Evolutionary conservation across 208 protist species (phyloP), one percentile per base, ranked within the genome.

Genomic region (Zelonia costaricensis): DNA sequence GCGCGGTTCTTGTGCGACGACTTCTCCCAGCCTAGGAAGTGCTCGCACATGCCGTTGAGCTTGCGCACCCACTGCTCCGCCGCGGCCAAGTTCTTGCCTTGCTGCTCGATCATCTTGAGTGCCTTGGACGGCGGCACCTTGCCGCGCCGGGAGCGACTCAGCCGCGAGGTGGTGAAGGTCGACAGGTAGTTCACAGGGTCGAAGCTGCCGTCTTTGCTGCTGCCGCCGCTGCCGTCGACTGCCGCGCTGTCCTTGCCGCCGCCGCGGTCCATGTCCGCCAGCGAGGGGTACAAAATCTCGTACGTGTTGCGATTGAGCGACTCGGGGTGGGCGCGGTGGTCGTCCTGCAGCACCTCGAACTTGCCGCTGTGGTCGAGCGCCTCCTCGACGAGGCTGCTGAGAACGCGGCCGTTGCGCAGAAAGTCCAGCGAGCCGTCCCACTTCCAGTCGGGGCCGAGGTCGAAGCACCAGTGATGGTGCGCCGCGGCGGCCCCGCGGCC

Each of bases 31-130:
- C 59, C 64, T 12, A 88, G 65, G 52, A 72, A 79, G 31, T 65
- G 51, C 46, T 80, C 67, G 42, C 76, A 84, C 65, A 88, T 62
- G 12, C 56, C 46, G 57, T 88, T 88, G 30, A 88, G 75, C 38
- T 56, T 53, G 10, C 48, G 38, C 35, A 84, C 46, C 35, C 51
- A 57, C 35, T 63, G 52, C 51, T 75, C 54, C 18, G 63, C 63
- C n/a, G 63, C 69, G 8, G 38, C 66, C 9, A 77, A 40, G 51
- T 51, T 80, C 16, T 68, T 51, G 40, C 62, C 68, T 45, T 81
- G 66, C 36, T 63, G 36, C 48, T 77, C 62, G 13, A 72, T 65
- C 36, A 69, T 62, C 23, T 65, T 56, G 27, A 67, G 35, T 35
- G 63, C 44, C 39, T 68, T 57, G 7, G 63, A 54, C 16, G 22